Conservation (phyloP, 2,329 filamentous ascomycete genomes). For the Colletotrichum lentis region DNA sequence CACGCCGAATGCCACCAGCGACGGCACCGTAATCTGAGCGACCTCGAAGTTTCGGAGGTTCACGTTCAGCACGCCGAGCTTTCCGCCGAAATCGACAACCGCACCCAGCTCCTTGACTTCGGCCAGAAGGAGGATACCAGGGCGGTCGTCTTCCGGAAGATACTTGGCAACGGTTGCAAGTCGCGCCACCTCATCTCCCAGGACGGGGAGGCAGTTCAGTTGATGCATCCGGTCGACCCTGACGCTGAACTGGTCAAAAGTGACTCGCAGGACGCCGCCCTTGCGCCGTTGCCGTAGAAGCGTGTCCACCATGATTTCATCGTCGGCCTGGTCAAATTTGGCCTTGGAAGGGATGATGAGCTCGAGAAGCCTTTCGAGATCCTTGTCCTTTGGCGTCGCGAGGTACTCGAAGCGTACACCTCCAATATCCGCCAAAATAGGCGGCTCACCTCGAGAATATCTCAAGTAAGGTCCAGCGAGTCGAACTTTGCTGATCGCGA, state of each 20-base stretch:
- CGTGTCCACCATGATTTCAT: constrained; percentile 95
- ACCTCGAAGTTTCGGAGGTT: constrained; percentile 71
- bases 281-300: constrained; percentile 85
- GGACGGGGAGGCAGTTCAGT: constrained; percentile 71
- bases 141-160: constrained; percentile 92
- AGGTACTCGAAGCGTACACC: constrained; percentile 78
- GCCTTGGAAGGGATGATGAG: constrained; percentile 92
- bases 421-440: constrained; percentile 68
- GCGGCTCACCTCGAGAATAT: constrained; percentile 62
- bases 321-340: constrained; percentile 83
- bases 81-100: constrained; percentile 69
- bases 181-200: constrained; percentile 81
- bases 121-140: constrained; percentile 81
- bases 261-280: constrained; percentile 80
- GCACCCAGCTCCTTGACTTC: constrained; percentile 70
- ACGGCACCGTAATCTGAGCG: constrained; percentile 85
- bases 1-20: constrained; percentile 80
- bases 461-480: constrained; percentile 74
- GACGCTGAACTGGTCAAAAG: constrained; percentile 70
- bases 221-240: constrained; percentile 70
- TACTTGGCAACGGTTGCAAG: constrained; percentile 92
- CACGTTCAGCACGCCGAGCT: constrained; percentile 71
- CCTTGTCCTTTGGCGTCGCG: constrained; percentile 75
- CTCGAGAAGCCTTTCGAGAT: constrained; percentile 82
- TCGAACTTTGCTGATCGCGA: constrained; percentile 79